phyloP scores from a whole-genome alignment of 345 rosid genomes.

The Lagerstroemia speciosa region DNA sequence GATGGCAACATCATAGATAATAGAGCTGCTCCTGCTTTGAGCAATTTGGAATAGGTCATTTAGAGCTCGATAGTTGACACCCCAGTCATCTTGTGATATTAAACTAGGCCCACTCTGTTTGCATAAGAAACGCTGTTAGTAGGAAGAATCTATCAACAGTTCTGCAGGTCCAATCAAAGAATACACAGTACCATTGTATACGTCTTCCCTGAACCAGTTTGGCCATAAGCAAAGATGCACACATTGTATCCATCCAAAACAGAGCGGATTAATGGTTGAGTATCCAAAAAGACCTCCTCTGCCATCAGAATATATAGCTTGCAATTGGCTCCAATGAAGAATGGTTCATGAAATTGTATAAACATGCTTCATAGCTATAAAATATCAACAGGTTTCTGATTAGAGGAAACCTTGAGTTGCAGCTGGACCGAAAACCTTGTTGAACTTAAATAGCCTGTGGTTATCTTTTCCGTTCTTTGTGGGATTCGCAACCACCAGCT shows the following conservation, averaged over 20 bases:
- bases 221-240: slow-evolving; percentile 97
- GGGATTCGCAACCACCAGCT: slow-evolving; percentile 79
- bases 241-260: slow-evolving; percentile 95
- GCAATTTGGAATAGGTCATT: slow-evolving; percentile 90
- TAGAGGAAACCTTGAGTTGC: slow-evolving; percentile 63
- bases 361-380: background rate
- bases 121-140: slow-evolving; percentile 3
- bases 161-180: slow-evolving; percentile 4
- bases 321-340: background rate
- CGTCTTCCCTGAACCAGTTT: slow-evolving; percentile 99
- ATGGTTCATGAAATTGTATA: background rate
- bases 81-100: slow-evolving; percentile 82
- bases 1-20: slow-evolving; percentile 79
- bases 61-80: slow-evolving; percentile 86
- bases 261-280: slow-evolving; percentile 83
- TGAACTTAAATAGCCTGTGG: slow-evolving; percentile 74
- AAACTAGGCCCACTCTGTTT: slow-evolving; percentile 80
- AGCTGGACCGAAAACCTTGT: slow-evolving; percentile 76
- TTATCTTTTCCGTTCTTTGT: slow-evolving; percentile 71
- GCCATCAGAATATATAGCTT: slow-evolving; percentile 8
- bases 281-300: slow-evolving; percentile 93
- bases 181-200: slow-evolving; percentile 73
- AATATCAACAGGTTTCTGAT: background rate
- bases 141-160: slow-evolving; percentile 10
- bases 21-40: slow-evolving; percentile 52